Base-by-base conservation (phyloP, 2,329 filamentous ascomycete species). In the Zopfia rhizophila region DNA sequence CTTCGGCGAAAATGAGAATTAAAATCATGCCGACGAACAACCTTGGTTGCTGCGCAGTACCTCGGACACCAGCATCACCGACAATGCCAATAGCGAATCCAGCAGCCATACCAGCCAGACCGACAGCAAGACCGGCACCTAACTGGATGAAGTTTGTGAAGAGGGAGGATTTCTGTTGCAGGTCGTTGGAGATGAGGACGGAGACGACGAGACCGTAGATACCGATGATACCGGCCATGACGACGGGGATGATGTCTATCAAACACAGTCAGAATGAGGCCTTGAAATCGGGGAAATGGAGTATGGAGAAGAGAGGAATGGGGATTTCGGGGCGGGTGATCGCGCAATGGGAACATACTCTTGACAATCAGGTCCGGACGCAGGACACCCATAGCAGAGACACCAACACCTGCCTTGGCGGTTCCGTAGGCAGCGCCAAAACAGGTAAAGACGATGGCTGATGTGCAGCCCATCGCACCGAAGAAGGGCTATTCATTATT, bases 171-270 rank as follows among this genome's bases (percentile, higher is more conserved):
- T 75, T 56, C 55, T 80, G 77, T 38, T 64, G 65, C 43, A 80
- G 72, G 54, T 78, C 73, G 73, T 80, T 80, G 64, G 78, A 80
- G 70, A 80, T 80, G 60, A 80, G 64, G 64, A 80, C 78, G 31
- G 77, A 79, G 39, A 80, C 78, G 68, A 80, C 78, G 42, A 80
- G 73, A 60, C 78, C 78, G 73, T 80, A 99, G 77, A 99, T 97
- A 89, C 91, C 94, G 79, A 99, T 97, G 78, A 99, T 99, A 97
- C 94, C 94, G 83, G 94, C 94, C 94, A 99, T 99, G 87, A 99
- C 96, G 78, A 97, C 94, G 74, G 94, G 94, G 59, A 97, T 93
- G 76, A 97, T 97, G 84, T 97, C 93, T 97, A 61, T 7, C 44
- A 48, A n/a, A n/a, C n/a, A n/a, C n/a, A n/a, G n/a, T n/a, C 53